These are phyloP conservation scores for Stagonosporopsis cucurbitacearum DNA, from an alignment of 2,329 filamentous ascomycete species.

Conservation along the genomic window DNA sequence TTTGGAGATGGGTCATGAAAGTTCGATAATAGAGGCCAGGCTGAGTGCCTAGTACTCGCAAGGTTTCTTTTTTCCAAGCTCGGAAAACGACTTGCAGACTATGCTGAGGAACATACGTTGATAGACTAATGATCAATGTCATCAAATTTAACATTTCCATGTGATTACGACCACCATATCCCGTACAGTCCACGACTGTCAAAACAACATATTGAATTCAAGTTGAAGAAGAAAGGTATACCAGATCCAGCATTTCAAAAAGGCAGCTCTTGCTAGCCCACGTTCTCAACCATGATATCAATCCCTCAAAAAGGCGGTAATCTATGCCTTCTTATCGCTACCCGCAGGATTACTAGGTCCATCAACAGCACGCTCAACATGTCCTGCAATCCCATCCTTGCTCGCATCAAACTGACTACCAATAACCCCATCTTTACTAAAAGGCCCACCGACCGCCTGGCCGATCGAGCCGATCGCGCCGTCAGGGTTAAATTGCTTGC, in stretches of 20 bases:
- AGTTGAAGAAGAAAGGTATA: background rate
- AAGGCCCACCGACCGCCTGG: slow-evolving; percentile 56
- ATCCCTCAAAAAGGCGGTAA: background rate
- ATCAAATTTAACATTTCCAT: too few relatives aligned
- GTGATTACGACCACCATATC: too few relatives aligned
- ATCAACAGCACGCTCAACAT: slow-evolving; percentile 57
- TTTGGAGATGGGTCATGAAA: background rate
- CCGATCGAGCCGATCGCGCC: slow-evolving; percentile 60
- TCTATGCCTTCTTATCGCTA: slow-evolving; percentile 29
- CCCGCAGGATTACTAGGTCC: slow-evolving; percentile 49
- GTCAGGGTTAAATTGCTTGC: slow-evolving; percentile 61
- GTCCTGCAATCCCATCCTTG: slow-evolving; percentile 61
- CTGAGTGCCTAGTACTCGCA: background rate
- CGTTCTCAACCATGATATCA: background rate
- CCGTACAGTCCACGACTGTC: too few relatives aligned
- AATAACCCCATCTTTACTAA: slow-evolving; percentile 58
- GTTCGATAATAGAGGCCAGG: background rate
- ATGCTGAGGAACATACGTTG: background rate
- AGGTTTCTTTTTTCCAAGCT: background rate
- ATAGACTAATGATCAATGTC: too few relatives aligned
- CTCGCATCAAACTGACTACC: slow-evolving; percentile 63
- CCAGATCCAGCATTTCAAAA: background rate
- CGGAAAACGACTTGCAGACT: background rate
- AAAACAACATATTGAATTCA: background rate
- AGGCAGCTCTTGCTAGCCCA: slow-evolving; percentile 12